Evolutionary conservation across 192 early-diverging fungal genomes (phyloP).

Genomic region (Coemansia sp.): DNA sequence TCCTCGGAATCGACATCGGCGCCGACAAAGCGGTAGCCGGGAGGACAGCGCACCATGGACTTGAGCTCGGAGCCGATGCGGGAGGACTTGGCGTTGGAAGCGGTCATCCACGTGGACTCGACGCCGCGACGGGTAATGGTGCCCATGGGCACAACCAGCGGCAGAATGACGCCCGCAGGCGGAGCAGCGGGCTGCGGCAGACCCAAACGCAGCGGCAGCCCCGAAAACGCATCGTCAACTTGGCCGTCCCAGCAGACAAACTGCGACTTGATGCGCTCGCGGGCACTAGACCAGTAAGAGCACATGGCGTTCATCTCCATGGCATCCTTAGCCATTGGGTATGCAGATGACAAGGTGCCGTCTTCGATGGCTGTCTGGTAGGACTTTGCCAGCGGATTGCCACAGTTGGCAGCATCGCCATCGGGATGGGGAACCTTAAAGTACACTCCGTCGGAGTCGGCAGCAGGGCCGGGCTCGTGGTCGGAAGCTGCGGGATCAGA

Average conservation of each 20-base stretch:
- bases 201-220: conserved; percentile 25
- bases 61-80: conserved; percentile 94
- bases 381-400: conserved; percentile 82
- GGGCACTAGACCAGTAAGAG: conserved; percentile 87
- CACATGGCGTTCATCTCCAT: conserved; percentile 72
- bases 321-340: conserved; percentile 70
- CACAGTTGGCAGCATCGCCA: conserved; percentile 74
- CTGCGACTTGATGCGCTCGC: conserved; percentile 77
- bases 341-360: conserved; percentile 70
- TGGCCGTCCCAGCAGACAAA: conserved; percentile 77
- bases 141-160: conserved; percentile 89
- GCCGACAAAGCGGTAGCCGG: conserved; percentile 83
- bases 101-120: conserved; percentile 94
- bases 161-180: conserved; percentile 68
- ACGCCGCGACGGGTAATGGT: conserved; percentile 92
- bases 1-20: conserved; percentile 98
- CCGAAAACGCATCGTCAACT: conserved; percentile 41
- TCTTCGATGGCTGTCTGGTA: conserved; percentile 79
- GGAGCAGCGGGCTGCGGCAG: conserved; percentile 3
- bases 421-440: conserved; percentile 83
- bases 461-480: conserved; percentile 46
- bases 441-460: conserved; percentile 43
- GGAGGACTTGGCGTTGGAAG: conserved; percentile 85
- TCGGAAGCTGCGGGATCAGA: conserved; percentile 44
- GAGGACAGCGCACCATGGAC: conserved; percentile 76